Base-by-base conservation (phyloP, 2,329 filamentous ascomycete genomes). In the Macrophomina tecta region DNA sequence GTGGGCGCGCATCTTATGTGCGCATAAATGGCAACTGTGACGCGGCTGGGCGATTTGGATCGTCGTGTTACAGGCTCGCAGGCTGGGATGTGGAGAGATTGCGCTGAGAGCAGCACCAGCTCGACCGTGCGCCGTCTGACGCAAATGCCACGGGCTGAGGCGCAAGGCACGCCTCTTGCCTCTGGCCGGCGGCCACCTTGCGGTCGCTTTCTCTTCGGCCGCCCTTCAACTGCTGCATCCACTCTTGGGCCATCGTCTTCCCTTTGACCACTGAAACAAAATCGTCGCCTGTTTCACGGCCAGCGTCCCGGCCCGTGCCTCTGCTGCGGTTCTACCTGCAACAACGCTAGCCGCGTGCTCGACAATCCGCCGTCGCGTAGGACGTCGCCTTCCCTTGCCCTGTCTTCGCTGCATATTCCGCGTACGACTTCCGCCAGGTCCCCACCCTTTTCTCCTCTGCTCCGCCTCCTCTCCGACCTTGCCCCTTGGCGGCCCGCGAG, bases 61-160 rank as follows among this genome's bases (percentile, higher is more conserved):
- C 58, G 58, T 49, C 58, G 45, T 45, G 23, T 36, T 49, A 45
- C 58, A 62, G 56, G 58, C 32, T 60, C 11, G 42, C 30, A 18
- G 58, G 58, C 58, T 62, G 58, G 58, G 58, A 62, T 62, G 45
- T 36, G 58, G 58, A 62, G 58, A 62, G 58, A 49, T 62, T 62
- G 58, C 52, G 32, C 42, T 38, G 55, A 30, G 48, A 42, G 55
- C 55, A 58, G 55, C 55, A 45, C 36, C 7, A 9, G 55, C 55
- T 48, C 40, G 36, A 34, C 56, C 56, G 56, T 36, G 40, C 56
- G 58, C 49, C 58, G 58, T 38, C 49, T 62, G 58, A 62, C 58
- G 58, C 58, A 49, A 62, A 38, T 62, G 45, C 32, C n/a, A 45
- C 49, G 2, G 38, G 55, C 55, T 60, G 55, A 58, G 38, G 53